Evolutionary conservation across 2,329 filamentous ascomycete genomes (phyloP), one percentile per base, ranked within the genome.

Genomic region (Coniochaeta pulveracea): DNA sequence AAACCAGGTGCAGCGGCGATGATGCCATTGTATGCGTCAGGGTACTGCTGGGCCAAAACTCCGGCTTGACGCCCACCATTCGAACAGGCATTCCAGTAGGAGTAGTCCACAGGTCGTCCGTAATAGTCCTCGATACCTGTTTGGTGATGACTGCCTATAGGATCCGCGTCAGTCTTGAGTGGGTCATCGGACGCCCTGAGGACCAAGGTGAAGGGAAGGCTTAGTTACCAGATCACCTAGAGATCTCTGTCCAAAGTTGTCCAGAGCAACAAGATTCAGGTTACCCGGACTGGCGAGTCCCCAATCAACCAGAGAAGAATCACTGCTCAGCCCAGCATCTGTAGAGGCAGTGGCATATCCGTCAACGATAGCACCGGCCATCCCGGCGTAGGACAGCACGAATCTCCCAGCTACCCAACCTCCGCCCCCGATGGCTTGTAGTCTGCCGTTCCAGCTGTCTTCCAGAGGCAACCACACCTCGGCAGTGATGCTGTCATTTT

Each of bases 31-130:
- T 66, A 66, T 33, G 65, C 62, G 8, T 66, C 55, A 0, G 64
- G 64, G 38, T 57, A 66, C 22, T 52, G 43, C 40, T 68, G 56
- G 4, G 60, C 54, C 23, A 59, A 54, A 31, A 60, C 60, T 9
- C 66, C 44, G 14, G 64, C 65, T 47, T 70, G 63, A 4, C 64
- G 48, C 4, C 66, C 66, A 15, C 66, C 66, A 0, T 63, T 68
- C 2, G 60, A 65, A 43, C 65, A 69, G 17, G 65, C 66, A 12
- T 55, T 47, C 40, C 59, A 67, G 44, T 66, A 67, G 12, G 54
- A 59, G 43, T 60, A 61, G 2, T 51, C 46, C 7, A 52, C 48
- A 1, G 50, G 40, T 10, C 48, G n/a, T 10, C 47, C 42, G 38
- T 67, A 68, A 16, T 18, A 32, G 10, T n/a, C 8, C 15, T 18